Base-by-base conservation (phyloP, 768 basidiomycete species). In the Mycena alexandri region DNA sequence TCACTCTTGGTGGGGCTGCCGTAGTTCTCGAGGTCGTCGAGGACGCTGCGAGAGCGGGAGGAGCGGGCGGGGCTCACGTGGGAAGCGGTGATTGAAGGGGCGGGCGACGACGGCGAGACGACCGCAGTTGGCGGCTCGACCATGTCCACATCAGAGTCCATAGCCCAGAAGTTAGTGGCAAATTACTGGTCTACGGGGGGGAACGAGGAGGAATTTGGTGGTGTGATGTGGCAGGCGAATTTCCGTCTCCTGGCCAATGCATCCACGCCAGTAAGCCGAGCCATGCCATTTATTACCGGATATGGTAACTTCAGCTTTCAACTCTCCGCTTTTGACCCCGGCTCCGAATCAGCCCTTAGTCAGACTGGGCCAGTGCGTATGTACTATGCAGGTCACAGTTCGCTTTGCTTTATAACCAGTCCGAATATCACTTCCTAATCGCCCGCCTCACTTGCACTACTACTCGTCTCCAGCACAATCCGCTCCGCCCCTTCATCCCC, bases 141-240 rank as follows among this genome's bases (percentile, higher is more conserved):
- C 75, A 76, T 77, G 47, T 78, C 77, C 22, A 75, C 74, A 65
- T 76, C 76, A 41, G 75, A 75, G 63, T 68, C 70, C 75, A 79
- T 77, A 29, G 6, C 29, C 29, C 29, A 6, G 3, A 3, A 29
- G 6, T 29, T 29, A 29, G 29, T 29, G 3, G 29, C 6, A 6
- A 29, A 29, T 29, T 3, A 6, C n/a, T n/a, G n/a, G n/a, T n/a
- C n/a, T 29, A 29, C 29, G 29, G 6, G 29, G 29, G 29, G 29
- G 29, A 29, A 63, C 55, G 51, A 66, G 66, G 61, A 67, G 59
- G 54, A 60, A 51, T 36, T 42, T 42, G 2, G 38, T 57, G 29
- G 6, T 59, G 57, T 63, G 62, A 63, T 55, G 62, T 63, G 62
- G 62, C 62, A 55, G 34, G 33, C 47, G 22, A 34, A 21, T 21